These are phyloP conservation scores for Circinella umbellata DNA, from an alignment of 371 early-diverging fungal species.

Conservation along the genomic window DNA sequence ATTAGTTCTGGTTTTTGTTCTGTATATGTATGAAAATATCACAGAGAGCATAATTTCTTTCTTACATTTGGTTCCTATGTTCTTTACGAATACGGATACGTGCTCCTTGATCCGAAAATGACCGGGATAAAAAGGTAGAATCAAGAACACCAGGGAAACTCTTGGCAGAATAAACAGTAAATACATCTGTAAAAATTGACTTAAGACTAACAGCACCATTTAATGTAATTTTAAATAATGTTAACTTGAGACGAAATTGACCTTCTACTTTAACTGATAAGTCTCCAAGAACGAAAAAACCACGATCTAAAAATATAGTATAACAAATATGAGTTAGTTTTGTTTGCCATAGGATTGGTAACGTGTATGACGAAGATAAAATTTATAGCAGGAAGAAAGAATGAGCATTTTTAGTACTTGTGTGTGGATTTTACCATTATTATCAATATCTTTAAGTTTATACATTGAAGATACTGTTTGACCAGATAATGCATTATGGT, in stretches of 20 bases:
- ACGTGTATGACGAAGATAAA: no score
- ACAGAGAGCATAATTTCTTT: no score
- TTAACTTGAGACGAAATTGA: slow-evolving; percentile 84
- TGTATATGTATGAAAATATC: no score
- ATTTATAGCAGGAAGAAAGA: not conserved
- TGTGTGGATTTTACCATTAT: slow-evolving; percentile 31
- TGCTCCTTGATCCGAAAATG: slow-evolving; percentile 58
- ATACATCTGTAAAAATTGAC: slow-evolving; percentile 59
- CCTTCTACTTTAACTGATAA: slow-evolving; percentile 92
- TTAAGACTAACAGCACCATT: slow-evolving; percentile 34
- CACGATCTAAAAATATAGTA: slow-evolving; percentile 64
- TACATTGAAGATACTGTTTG: slow-evolving; percentile 55
- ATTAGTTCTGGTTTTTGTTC: no score
- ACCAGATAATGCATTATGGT: slow-evolving; percentile 49
- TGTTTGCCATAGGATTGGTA: no score
- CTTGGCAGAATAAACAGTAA: slow-evolving; percentile 85
- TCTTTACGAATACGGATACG: slow-evolving; percentile 60
- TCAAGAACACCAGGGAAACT: slow-evolving; percentile 91
- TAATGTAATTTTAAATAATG: slow-evolving; percentile 84
- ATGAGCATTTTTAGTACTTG: slow-evolving; percentile 2
- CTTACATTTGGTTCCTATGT: slow-evolving; percentile 45
- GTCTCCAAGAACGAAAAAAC: slow-evolving; percentile 95
- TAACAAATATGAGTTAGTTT: not conserved
- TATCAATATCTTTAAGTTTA: slow-evolving; percentile 47
- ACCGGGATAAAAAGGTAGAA: slow-evolving; percentile 53